A percentile compares a stretch with the other conserved stretches of the same genome.
phyloP scores from a whole-genome alignment of 2,329 filamentous ascomycete genomes.

The Aureobasidium vineae region DNA sequence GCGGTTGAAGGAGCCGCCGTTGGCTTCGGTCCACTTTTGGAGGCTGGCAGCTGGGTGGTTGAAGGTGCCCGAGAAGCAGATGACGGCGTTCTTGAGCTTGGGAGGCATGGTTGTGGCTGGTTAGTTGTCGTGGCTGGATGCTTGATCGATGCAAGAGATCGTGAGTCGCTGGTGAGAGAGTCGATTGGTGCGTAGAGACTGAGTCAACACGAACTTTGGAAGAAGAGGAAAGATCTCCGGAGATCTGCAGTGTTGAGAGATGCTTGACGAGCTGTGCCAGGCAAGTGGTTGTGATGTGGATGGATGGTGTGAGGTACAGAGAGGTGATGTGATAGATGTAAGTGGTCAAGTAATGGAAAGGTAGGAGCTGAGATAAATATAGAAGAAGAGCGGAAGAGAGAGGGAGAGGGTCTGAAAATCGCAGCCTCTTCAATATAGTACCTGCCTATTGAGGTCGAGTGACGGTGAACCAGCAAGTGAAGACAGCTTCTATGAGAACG shows the following conservation, averaged over 20 bases:
- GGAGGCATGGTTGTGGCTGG: not conserved
- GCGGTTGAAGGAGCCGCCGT: slow-evolving; percentile 59
- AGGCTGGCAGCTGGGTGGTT: slow-evolving; percentile 47
- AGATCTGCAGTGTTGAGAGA: not conserved
- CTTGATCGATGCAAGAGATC: not conserved
- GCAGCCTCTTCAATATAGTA: not conserved
- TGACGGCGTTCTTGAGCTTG: slow-evolving; percentile 49
- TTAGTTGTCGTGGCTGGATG: not conserved
- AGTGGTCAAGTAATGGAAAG: not conserved
- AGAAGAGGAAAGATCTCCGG: not conserved
- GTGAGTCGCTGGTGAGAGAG: not conserved
- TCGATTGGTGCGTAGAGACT: not conserved
- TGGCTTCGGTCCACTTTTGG: slow-evolving; percentile 62
- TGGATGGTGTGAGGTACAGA: too few species aligned
- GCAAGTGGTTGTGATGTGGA: not conserved
- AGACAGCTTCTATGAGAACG: too few species aligned
- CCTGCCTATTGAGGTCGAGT: not conserved
- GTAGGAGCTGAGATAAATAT: not conserved
- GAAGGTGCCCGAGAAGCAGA: slow-evolving; percentile 55
- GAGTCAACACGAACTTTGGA: not conserved
- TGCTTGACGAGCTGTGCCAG: not conserved
- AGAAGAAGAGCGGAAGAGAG: not conserved
- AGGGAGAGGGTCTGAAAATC: not conserved
- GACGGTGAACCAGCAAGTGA: not conserved
- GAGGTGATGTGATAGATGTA: not conserved